Conservation (phyloP, 345 rosid genomes). For the Murraya koenigii region DNA sequence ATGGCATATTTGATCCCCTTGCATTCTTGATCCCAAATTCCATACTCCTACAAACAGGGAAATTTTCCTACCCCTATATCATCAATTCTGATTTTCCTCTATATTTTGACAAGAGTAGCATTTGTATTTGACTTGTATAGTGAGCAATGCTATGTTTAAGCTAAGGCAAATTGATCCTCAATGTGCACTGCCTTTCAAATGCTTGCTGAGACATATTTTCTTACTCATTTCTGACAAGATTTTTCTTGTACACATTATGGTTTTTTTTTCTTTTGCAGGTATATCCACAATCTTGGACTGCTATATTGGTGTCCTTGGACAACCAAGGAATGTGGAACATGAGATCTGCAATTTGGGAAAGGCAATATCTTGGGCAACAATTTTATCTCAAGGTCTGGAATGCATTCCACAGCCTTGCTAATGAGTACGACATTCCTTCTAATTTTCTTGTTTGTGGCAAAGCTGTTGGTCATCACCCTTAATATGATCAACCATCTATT, state of each 20-base stretch:
- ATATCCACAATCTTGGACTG: conserved; percentile 83
- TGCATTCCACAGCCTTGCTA: conserved; percentile 50
- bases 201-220: neutral
- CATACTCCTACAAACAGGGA: neutral
- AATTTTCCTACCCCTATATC: neutral
- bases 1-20: neutral
- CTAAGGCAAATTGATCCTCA: neutral
- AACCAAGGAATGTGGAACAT: conserved; percentile 99
- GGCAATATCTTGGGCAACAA: conserved; percentile 87
- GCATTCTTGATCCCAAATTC: neutral
- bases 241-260: neutral
- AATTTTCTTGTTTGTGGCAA: conserved; percentile 81
- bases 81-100: neutral
- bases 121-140: neutral
- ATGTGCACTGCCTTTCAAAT: neutral
- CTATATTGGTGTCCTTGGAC: conserved; percentile 74
- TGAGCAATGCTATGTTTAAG: neutral
- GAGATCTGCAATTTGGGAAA: conserved; percentile 87
- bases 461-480: conserved; percentile 55
- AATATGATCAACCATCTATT: conserved; percentile 12
- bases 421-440: conserved; percentile 72
- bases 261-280: conserved; percentile 53
- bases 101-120: neutral
- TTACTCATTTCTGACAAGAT: neutral
- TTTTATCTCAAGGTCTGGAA: conserved; percentile 79